These are phyloP conservation scores for Ogataea pini DNA, from an alignment of 805 yeast genomes.

Conservation along the genomic window DNA sequence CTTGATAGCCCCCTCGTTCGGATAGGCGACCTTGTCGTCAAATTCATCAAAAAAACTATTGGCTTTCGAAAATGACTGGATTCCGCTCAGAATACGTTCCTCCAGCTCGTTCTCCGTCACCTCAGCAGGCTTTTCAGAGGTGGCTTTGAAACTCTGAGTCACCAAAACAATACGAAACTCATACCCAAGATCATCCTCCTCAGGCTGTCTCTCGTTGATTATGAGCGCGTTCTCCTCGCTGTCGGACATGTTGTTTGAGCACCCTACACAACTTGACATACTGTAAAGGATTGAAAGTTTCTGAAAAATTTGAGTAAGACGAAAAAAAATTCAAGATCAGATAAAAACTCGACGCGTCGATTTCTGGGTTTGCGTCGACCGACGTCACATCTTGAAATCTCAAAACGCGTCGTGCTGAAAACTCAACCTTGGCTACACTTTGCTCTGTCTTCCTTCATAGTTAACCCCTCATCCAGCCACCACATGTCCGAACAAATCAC, in stretches of 20 bases:
- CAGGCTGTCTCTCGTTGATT: constrained; percentile 22
- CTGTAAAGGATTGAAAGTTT: not conserved
- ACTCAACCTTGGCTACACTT: too few species aligned
- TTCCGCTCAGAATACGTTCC: constrained; percentile 46
- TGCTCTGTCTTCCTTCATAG: too few species aligned
- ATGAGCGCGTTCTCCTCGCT: constrained; percentile 11
- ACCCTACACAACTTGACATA: not conserved
- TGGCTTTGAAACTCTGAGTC: constrained; percentile 29
- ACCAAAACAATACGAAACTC: constrained; percentile 48
- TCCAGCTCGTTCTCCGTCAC: constrained; percentile 42
- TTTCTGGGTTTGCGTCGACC: constrained; percentile 1
- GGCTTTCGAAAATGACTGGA: constrained; percentile 48
- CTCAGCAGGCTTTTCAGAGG: constrained; percentile 30
- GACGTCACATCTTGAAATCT: too few species aligned
- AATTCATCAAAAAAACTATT: constrained; percentile 54
- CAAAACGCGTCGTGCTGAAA: too few species aligned
- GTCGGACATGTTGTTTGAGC: constrained; percentile 1
- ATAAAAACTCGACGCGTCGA: constrained; percentile 7
- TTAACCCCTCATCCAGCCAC: not conserved
- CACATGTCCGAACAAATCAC: constrained; percentile 20
- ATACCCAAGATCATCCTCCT: constrained; percentile 42
- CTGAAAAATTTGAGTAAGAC: not conserved
- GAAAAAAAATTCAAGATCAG: not conserved
- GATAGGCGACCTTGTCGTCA: constrained; percentile 52
- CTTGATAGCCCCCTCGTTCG: constrained; percentile 55